A percentile compares a stretch with the other conserved stretches of the same genome.
phyloP scores from a whole-genome alignment of 768 basidiomycete species.

The Tephrocybe rancida region DNA sequence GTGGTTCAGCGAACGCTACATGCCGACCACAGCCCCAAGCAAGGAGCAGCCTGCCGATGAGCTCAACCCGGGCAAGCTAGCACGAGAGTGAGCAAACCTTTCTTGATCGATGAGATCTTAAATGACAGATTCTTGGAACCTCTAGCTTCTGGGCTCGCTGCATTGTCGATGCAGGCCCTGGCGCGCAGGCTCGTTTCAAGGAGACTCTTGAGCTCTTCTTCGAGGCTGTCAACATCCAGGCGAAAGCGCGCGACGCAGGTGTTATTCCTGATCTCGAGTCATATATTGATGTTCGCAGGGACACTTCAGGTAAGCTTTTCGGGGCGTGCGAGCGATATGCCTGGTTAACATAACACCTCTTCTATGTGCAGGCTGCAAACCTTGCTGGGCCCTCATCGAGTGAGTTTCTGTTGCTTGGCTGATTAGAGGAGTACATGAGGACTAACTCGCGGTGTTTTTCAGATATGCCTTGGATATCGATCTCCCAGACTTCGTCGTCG shows the following conservation, averaged over 20 bases:
- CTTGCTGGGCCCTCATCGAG: conserved; percentile 78
- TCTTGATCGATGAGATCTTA: conserved; percentile 2
- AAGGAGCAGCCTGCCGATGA: conserved; percentile 43
- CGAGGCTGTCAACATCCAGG: conserved; percentile 65
- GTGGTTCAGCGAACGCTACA: conserved; percentile 55
- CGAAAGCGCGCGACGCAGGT: conserved; percentile 53
- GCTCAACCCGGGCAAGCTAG: conserved; percentile 61
- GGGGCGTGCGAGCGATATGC: background rate
- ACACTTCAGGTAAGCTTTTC: conserved; percentile 60
- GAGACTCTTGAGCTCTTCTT: conserved; percentile 72
- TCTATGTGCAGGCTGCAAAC: conserved; percentile 56
- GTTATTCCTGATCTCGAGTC: conserved; percentile 70
- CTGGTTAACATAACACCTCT: background rate
- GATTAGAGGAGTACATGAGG: background rate
- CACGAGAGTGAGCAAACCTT: conserved; percentile 58
- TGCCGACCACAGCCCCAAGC: conserved; percentile 42
- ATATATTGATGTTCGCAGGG: conserved; percentile 71
- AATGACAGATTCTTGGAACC: conserved; percentile 6
- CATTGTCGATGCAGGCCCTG: conserved; percentile 55
- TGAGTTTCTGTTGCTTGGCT: conserved; percentile 27
- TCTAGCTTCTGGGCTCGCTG: conserved; percentile 71
- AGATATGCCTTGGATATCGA: conserved; percentile 69
- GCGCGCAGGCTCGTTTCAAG: conserved; percentile 68
- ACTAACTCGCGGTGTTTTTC: background rate
- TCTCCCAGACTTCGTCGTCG: conserved; percentile 70